These are phyloP conservation scores for Zizania palustris DNA, from an alignment of 202 grass and related monocot genomes.

Conservation along the genomic window DNA sequence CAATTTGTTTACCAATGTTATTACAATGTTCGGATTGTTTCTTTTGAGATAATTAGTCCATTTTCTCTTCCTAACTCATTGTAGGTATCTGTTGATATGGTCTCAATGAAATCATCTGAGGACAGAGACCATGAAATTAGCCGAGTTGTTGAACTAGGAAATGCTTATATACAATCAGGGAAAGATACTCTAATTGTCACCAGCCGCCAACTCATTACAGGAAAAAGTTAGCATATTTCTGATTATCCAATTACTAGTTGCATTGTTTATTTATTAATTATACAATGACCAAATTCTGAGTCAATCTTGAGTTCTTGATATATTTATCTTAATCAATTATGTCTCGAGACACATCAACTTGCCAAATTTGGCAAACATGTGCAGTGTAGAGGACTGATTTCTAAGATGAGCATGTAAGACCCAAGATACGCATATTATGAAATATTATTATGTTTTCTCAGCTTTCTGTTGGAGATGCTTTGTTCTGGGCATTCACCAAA, in stretches of 20 bases:
- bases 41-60: constrained; percentile 34
- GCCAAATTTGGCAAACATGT: background rate
- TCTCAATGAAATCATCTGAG: constrained; percentile 75
- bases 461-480: constrained; percentile 15
- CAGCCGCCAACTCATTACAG: constrained; percentile 83
- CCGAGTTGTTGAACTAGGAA: constrained; percentile 66
- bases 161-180: constrained; percentile 69
- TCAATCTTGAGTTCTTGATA: constrained; percentile 21
- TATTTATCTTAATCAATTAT: constrained; percentile 29
- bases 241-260: constrained; percentile 25
- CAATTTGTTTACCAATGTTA: constrained; percentile 27
- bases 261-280: constrained; percentile 22
- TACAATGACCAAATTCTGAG: background rate
- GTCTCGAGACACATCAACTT: background rate
- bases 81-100: constrained; percentile 84
- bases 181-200: constrained; percentile 94
- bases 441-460: background rate
- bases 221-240: constrained; percentile 70
- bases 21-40: constrained; percentile 10
- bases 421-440: background rate
- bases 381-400: background rate
- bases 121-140: constrained; percentile 86
- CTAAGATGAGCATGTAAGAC: background rate
- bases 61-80: constrained; percentile 37
- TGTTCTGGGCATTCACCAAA: constrained; percentile 20